A percentile compares a stretch with the other conserved stretches of the same genome.
These are phyloP conservation scores for Populus pruinosa DNA, from an alignment of 345 rosid genomes.

Conservation along the genomic window DNA sequence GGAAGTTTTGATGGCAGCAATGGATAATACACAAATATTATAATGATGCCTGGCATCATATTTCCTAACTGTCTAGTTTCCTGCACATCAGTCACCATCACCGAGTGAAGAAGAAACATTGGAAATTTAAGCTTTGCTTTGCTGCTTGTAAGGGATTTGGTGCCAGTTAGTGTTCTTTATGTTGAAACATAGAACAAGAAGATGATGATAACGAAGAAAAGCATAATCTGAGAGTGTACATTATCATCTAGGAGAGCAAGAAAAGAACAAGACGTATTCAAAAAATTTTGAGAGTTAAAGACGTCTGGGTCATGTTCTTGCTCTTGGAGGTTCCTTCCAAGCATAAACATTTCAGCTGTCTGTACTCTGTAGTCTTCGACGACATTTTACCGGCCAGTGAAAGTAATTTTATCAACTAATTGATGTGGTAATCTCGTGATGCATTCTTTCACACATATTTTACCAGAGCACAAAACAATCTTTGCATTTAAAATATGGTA, in stretches of 20 bases:
- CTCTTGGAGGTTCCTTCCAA: conserved; percentile 10
- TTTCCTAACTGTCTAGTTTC: background rate
- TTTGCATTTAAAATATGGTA: background rate
- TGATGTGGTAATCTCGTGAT: background rate
- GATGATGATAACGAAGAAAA: conserved; percentile 7
- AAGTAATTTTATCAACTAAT: background rate
- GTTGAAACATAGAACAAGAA: conserved; percentile 17
- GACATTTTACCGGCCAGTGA: conserved; percentile 12
- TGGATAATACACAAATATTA: conserved; percentile 12
- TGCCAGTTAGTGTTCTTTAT: conserved; percentile 3
- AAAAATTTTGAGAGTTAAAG: conserved; percentile 27
- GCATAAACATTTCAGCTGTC: conserved; percentile 10
- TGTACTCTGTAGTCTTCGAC: conserved; percentile 12
- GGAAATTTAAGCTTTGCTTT: conserved; percentile 9
- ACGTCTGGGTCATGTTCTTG: conserved; percentile 24
- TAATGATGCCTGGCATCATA: background rate
- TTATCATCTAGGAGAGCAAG: conserved; percentile 27
- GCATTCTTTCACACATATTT: background rate
- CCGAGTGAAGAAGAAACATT: conserved; percentile 6
- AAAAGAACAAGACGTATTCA: conserved; percentile 25
- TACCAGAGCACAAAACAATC: no score
- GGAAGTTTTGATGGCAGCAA: conserved; percentile 52
- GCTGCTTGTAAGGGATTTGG: conserved; percentile 7
- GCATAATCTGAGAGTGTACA: conserved; percentile 29
- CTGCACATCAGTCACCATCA: background rate